Percentiles rank a stretch among this genome's conserved stretches.
These are phyloP conservation scores for Pachyrhizus erosus DNA, from an alignment of 306 rosid species.

Conservation along the genomic window DNA sequence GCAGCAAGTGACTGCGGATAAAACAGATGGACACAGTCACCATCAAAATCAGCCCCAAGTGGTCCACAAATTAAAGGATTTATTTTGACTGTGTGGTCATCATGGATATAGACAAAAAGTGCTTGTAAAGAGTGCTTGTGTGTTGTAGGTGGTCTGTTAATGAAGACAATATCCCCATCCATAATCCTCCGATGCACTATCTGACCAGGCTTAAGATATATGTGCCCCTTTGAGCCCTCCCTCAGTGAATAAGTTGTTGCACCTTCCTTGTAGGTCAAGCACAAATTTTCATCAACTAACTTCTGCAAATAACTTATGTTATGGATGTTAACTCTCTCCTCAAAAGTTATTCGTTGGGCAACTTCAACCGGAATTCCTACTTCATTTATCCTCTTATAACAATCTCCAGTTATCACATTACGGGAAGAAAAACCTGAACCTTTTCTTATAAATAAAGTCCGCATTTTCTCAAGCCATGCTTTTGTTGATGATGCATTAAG, in stretches of 20 bases:
- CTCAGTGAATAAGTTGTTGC: constrained; percentile 77
- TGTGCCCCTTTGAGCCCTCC: constrained; percentile 93
- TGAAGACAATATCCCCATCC: constrained; percentile 95
- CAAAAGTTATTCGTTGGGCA: constrained; percentile 84
- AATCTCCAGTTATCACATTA: constrained; percentile 93
- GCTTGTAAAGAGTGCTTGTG: constrained; percentile 97
- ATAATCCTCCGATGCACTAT: constrained; percentile 84
- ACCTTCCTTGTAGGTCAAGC: constrained; percentile 81
- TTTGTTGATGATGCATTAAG: constrained; percentile 70
- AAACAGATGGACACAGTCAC: constrained; percentile 88
- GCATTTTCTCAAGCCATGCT: constrained; percentile 95
- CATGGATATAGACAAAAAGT: constrained; percentile 81
- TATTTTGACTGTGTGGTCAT: constrained; percentile 87
- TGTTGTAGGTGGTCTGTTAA: constrained; percentile 93
- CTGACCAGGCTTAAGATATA: constrained; percentile 77
- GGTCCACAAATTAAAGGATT: constrained; percentile 97
- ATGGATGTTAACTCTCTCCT: constrained; percentile 82
- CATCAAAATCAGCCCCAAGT: constrained; percentile 94
- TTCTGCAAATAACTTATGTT: constrained; percentile 74
- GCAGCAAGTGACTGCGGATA: constrained; percentile 95
- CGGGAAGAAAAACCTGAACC: constrained; percentile 99
- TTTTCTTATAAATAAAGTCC: constrained; percentile 84
- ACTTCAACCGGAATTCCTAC: constrained; percentile 87
- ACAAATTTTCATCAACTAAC: constrained; percentile 78
- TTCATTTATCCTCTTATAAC: constrained; percentile 80